phyloP scores from a whole-genome alignment of 179 eudicot genomes.

The Drosera spatulata region DNA sequence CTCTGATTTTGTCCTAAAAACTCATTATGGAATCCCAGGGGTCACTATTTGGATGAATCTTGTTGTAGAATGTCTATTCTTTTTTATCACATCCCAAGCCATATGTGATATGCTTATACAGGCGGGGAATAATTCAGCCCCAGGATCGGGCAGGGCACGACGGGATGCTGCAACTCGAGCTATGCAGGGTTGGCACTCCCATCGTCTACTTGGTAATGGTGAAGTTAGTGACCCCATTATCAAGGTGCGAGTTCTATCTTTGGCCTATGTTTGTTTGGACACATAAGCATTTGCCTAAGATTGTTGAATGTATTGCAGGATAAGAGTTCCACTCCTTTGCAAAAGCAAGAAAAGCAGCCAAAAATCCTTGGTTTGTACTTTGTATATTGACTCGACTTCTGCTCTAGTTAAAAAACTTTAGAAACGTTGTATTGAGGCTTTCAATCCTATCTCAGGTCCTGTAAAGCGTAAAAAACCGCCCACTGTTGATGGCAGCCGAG shows the following conservation, averaged over 20 bases:
- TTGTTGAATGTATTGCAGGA: conserved; percentile 23
- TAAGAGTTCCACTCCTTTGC: conserved; percentile 28
- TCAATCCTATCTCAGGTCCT: conserved; percentile 25
- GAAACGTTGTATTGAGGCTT: not conserved
- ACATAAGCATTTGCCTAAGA: conserved; percentile 14
- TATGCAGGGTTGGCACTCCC: conserved; percentile 73
- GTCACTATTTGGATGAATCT: too few relatives aligned
- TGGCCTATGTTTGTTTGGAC: conserved; percentile 2
- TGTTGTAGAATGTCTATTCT: not conserved
- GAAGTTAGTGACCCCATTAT: conserved; percentile 63
- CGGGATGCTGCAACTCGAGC: conserved; percentile 72
- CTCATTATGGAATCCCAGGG: too few relatives aligned
- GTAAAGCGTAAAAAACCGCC: conserved; percentile 45
- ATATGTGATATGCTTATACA: conserved; percentile 5
- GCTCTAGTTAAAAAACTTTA: not conserved
- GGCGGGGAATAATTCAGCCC: conserved; percentile 28
- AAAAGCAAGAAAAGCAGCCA: conserved; percentile 44
- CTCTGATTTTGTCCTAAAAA: too few relatives aligned
- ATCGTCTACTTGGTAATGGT: conserved; percentile 57
- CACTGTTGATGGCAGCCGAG: conserved; percentile 38
- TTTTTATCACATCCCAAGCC: not conserved
- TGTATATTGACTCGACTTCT: not conserved
- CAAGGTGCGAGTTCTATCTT: conserved; percentile 20
- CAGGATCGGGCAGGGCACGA: conserved; percentile 60
- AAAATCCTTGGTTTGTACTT: conserved; percentile 40